phyloP scores from a whole-genome alignment of 129 eudicot genomes.

The Flaveria bidentis region DNA sequence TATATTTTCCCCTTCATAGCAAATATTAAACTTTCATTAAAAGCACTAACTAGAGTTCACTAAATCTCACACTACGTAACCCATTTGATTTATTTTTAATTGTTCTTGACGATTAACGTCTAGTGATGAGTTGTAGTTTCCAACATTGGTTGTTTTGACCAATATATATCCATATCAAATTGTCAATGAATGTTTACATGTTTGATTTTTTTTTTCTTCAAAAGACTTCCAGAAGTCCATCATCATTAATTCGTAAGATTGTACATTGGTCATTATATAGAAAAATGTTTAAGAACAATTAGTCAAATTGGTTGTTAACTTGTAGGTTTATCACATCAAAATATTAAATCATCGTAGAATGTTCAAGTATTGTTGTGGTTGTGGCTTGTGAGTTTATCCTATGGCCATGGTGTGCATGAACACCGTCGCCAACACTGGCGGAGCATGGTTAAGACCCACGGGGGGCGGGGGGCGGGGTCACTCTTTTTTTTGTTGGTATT shows the following conservation, averaged over 20 bases:
- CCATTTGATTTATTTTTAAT: background rate
- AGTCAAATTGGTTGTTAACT: background rate
- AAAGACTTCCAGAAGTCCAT: background rate
- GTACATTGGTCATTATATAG: background rate
- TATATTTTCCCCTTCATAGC: too few species aligned
- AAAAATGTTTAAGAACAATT: background rate
- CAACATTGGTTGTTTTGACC: slow-evolving; percentile 5
- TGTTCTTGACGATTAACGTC: background rate
- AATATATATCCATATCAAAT: background rate
- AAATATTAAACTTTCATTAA: background rate
- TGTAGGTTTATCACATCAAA: too few species aligned
- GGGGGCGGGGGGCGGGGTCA: too few species aligned
- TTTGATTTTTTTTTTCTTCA: background rate
- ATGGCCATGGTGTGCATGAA: too few species aligned
- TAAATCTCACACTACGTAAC: background rate
- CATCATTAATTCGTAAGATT: background rate
- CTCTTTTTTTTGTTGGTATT: too few species aligned
- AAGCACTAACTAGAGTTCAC: background rate
- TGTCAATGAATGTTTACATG: background rate
- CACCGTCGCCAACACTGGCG: too few species aligned
- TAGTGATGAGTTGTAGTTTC: slow-evolving; percentile 2
- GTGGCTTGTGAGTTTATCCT: too few species aligned
- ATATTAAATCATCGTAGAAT: background rate
- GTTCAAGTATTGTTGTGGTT: background rate
- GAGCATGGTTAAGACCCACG: too few species aligned